Conservation (phyloP, 225 moss, liverwort and hornwort species). For the Asterella californica region DNA sequence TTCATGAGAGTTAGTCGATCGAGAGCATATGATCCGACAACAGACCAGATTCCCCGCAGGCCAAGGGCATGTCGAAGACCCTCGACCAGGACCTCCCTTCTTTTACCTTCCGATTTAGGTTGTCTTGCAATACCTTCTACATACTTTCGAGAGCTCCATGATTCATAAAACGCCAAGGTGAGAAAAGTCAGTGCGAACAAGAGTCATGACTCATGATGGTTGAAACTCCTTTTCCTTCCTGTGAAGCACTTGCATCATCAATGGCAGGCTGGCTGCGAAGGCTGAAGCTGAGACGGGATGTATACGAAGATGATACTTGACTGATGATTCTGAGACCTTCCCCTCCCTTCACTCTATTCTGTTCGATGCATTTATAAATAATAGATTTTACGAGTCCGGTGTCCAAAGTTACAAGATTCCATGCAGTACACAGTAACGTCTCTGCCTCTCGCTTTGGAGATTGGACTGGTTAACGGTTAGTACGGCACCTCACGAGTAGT, state of each 20-base stretch:
- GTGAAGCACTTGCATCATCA: background rate
- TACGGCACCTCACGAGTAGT: background rate
- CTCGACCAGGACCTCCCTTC: background rate
- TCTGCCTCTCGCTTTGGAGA: background rate
- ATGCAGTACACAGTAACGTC: background rate
- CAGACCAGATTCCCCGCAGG: constrained; percentile 7
- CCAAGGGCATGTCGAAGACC: background rate
- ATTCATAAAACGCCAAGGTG: background rate
- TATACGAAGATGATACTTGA: background rate
- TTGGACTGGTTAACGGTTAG: background rate
- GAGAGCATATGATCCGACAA: constrained; percentile 11
- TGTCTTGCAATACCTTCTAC: no score
- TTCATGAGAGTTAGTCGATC: background rate
- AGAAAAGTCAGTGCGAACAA: background rate
- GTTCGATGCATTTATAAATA: background rate
- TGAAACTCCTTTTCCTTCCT: background rate
- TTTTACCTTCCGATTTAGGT: no score
- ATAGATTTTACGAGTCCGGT: no score
- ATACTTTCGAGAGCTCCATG: background rate
- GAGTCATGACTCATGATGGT: constrained; percentile 12
- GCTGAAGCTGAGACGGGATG: background rate
- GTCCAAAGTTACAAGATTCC: background rate
- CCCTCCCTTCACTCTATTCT: background rate
- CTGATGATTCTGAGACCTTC: background rate
- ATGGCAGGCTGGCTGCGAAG: background rate